A percentile compares a stretch with the other conserved stretches of the same genome.
These are phyloP conservation scores for Suillus weaverae DNA, from an alignment of 768 basidiomycete genomes.

Conservation along the genomic window DNA sequence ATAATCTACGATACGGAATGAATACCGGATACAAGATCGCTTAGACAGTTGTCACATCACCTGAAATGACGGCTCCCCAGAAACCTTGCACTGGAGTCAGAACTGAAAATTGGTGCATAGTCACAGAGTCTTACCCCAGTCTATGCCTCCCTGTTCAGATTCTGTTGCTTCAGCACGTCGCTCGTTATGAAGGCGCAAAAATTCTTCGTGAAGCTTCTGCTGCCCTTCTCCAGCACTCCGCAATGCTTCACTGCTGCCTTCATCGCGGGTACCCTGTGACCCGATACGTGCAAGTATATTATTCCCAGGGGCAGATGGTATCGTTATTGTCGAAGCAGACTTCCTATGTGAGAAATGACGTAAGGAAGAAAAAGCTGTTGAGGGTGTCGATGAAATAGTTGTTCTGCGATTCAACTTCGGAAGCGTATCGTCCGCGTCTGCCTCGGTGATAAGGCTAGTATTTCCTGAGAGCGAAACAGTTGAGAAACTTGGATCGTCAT, in stretches of 20 bases:
- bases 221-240: slow-evolving; percentile 62
- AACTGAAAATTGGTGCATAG: not conserved
- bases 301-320: slow-evolving; percentile 38
- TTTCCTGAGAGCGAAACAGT: slow-evolving; percentile 42
- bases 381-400: slow-evolving; percentile 28
- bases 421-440: slow-evolving; percentile 22
- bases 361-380: slow-evolving; percentile 20
- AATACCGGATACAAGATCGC: slow-evolving; percentile 5
- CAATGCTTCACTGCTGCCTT: slow-evolving; percentile 35
- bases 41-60: slow-evolving; percentile 36
- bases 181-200: slow-evolving; percentile 63
- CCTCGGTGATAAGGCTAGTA: slow-evolving; percentile 7
- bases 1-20: slow-evolving; percentile 60
- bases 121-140: slow-evolving; percentile 73
- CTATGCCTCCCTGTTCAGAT: slow-evolving; percentile 51
- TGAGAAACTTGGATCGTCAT: slow-evolving; percentile 50
- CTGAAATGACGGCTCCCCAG: slow-evolving; percentile 93
- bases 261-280: slow-evolving; percentile 43
- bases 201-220: slow-evolving; percentile 75
- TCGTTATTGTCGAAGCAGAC: slow-evolving; percentile 59
- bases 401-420: slow-evolving; percentile 28
- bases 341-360: slow-evolving; percentile 52
- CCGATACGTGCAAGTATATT: slow-evolving; percentile 58
- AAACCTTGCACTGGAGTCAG: slow-evolving; percentile 57
- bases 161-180: slow-evolving; percentile 41